Evolutionary conservation across 208 protist genomes (phyloP).

Genomic region (Endotrypanum monterogeii): DNA sequence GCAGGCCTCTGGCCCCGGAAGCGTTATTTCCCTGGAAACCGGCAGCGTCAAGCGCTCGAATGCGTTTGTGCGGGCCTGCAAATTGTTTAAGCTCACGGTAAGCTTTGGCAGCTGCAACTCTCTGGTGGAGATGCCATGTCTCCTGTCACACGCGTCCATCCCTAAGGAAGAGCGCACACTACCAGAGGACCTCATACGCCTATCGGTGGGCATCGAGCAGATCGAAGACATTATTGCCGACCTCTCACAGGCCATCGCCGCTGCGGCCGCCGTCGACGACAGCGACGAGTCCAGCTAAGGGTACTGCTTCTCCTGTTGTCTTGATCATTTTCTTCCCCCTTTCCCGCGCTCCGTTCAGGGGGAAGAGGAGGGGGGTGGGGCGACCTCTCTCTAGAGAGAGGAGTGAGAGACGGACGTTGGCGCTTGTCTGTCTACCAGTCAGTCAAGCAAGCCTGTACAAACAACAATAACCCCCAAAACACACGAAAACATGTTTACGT

Average conservation of each 20-base stretch:
- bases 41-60: slow-evolving; percentile 59
- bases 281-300: slow-evolving; percentile 15
- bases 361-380: background rate
- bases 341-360: too few species aligned
- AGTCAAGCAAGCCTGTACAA: too few species aligned
- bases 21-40: slow-evolving; percentile 79
- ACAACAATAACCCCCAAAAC: too few species aligned
- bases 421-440: background rate
- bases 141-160: slow-evolving; percentile 96
- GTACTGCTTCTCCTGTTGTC: background rate
- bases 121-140: slow-evolving; percentile 90
- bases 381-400: background rate
- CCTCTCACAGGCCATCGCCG: slow-evolving; percentile 78
- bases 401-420: background rate
- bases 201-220: slow-evolving; percentile 95
- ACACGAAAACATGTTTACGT: background rate
- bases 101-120: slow-evolving; percentile 95
- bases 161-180: slow-evolving; percentile 87
- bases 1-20: slow-evolving; percentile 62
- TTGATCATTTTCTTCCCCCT: background rate
- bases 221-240: slow-evolving; percentile 92
- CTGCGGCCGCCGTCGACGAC: slow-evolving; percentile 32
- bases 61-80: slow-evolving; percentile 79
- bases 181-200: slow-evolving; percentile 87
- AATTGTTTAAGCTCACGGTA: slow-evolving; percentile 93